Evolutionary conservation across 768 basidiomycete species (phyloP), one percentile per base, ranked within the genome.

Genomic region (Termitomyces sp.): DNA sequence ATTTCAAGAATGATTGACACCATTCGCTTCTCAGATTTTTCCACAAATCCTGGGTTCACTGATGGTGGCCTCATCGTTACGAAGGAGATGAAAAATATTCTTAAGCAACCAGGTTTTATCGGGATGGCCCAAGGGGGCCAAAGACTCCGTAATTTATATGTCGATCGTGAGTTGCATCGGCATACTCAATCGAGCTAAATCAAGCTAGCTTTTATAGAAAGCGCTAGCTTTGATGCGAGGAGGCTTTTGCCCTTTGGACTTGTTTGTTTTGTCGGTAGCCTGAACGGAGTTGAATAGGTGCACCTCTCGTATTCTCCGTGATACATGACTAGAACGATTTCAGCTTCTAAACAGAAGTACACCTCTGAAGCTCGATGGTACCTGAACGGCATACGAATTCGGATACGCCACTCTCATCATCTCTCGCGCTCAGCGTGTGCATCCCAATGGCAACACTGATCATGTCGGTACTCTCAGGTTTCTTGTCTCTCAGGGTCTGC

Each of bases 321-420:
- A 8, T n/a, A n/a, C 17, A 38, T 37, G 3, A 25, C 17, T 3
- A 25, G 17, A 38, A n/a, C 49, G 16, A 23, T 27, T 50, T 4
- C 5, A 50, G 49, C 23, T 37, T 50, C 23, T 50, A n/a, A 38
- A 7, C 23, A 25, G 21, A 11, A 35, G 23, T 17, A 50, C 35
- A n/a, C 74, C 74, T 0, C 78, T 79, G 2, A 71, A 75, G 48
- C 63, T 81, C 1, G 56, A 46, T 21, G 68, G 68, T 38, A 71
- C 74, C 0, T 76, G 82, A 64, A 80, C 81, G 0, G 65, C 74
- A 2, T 79, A 73, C 60, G 63, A 73, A 45, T 70, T 75, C 7
- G 74, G 81, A 1, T 82, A 79, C 53, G 71, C 77, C 5, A 59
- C 76, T 0, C 57, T 80, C 5, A 51, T 72, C 40, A 66, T 78